phyloP scores from a whole-genome alignment of 106 monocot species.

The Apostasia shenzhenica region DNA sequence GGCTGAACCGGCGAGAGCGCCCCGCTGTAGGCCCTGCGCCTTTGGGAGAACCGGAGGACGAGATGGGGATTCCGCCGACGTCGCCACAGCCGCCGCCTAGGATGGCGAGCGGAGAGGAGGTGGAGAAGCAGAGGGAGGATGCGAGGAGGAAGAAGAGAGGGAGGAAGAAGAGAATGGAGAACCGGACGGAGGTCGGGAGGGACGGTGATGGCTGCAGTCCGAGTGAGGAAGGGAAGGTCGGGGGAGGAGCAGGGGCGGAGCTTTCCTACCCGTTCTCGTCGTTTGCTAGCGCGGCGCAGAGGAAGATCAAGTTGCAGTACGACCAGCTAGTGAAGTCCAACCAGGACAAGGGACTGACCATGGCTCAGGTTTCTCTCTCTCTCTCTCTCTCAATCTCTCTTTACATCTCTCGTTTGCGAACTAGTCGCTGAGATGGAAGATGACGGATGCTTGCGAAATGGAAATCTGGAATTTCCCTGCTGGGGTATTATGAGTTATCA shows the following conservation, averaged over 20 bases:
- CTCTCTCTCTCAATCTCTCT: neutral
- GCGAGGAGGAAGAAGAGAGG: slow-evolving; percentile 25
- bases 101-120: slow-evolving; percentile 9
- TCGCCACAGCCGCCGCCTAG: neutral
- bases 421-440: neutral
- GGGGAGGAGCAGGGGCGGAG: neutral
- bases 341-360: slow-evolving; percentile 32
- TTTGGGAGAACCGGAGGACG: neutral
- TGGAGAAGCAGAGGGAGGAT: slow-evolving; percentile 12
- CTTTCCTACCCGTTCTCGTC: slow-evolving; percentile 49
- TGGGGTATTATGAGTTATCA: neutral
- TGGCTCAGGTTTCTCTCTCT: slow-evolving; percentile 34
- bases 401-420: neutral
- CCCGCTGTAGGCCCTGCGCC: neutral
- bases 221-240: neutral
- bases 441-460: neutral
- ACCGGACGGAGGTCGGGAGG: neutral
- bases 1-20: neutral
- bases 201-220: neutral
- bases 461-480: neutral
- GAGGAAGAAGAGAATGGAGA: slow-evolving; percentile 14
- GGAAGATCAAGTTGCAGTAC: slow-evolving; percentile 58
- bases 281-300: slow-evolving; percentile 43
- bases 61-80: neutral
- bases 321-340: slow-evolving; percentile 50